Base-by-base conservation (phyloP, 768 basidiomycete species). In the Lentinus brumalis region DNA sequence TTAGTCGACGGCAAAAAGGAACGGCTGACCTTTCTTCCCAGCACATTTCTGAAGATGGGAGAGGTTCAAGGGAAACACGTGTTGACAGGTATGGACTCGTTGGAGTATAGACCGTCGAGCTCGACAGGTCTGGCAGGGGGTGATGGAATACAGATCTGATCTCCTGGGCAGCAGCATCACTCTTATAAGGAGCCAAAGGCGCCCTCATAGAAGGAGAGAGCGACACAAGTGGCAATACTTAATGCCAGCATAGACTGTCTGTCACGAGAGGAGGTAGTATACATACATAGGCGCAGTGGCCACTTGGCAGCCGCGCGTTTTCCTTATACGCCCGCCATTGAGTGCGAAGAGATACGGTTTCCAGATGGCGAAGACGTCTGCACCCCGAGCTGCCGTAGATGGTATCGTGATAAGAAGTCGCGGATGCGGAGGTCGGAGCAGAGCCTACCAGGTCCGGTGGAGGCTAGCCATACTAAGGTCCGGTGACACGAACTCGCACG, bases 1-100 rank as follows among this genome's bases (percentile, higher is more conserved):
- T 4, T 35, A 26, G 18, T 26, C 38, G 21, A 26, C 46, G n/a
- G 21, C 21, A 26, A 49, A 5, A 26, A 12, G 29, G 12, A 18
- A 26, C 12, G 5, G 29, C 69, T 54, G 47, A 70, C 71, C 66
- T 63, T 61, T 69, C 68, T 60, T 69, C 65, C 45, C 51, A 63
- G 49, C 71, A 72, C 71, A 72, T 71, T 18, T 49, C 35, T 47
- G 65, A 84, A 80, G 70, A 69, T 46, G 86, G 87, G 75, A 88
- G 88, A 2, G 86, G 80, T 54, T 84, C 87, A 2, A 88, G 90
- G 70, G 72, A 65, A 78, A 85, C 60, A 45, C 26, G 21, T 14
- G 38, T 12, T 18, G 30, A 62, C 39, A 44, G 18, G 14, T 39
- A 44, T 38, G 15, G 35, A 38, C 29, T 26, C 51, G 56, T 56